Evolutionary conservation across 2,329 filamentous ascomycete genomes (phyloP).

Genomic region (Emergomyces africanus): DNA sequence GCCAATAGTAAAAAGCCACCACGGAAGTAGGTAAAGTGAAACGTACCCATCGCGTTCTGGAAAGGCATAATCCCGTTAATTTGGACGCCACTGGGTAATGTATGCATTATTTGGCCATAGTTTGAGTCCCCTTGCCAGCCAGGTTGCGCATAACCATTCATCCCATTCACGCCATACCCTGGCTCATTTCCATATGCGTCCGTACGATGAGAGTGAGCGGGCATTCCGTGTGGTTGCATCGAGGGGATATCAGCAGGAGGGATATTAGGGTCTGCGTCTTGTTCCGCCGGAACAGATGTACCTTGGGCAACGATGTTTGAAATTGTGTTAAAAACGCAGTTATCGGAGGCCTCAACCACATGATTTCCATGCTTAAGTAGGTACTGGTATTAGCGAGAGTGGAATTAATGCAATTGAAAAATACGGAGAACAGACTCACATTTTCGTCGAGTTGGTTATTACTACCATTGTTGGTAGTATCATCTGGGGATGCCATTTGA

Average conservation of each 20-base stretch:
- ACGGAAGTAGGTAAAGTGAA: too few species aligned
- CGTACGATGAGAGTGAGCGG: conserved; percentile 11
- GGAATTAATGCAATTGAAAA: not conserved
- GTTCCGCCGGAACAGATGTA: not conserved
- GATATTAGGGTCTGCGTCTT: not conserved
- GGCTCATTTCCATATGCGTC: conserved; percentile 16
- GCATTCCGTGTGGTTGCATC: not conserved
- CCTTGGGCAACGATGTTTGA: not conserved
- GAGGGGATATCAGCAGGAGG: not conserved
- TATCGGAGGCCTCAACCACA: not conserved
- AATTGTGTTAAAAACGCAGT: not conserved
- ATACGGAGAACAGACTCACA: not conserved
- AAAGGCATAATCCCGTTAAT: conserved; percentile 39
- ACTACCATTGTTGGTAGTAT: not conserved
- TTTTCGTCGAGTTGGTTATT: not conserved
- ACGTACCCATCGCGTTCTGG: conserved; percentile 82
- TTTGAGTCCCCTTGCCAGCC: conserved; percentile 49
- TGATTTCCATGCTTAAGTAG: not conserved
- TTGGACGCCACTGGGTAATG: conserved; percentile 38
- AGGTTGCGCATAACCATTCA: conserved; percentile 44
- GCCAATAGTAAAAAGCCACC: not conserved
- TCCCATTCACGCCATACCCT: conserved; percentile 32
- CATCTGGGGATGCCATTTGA: not conserved
- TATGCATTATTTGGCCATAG: conserved; percentile 62
- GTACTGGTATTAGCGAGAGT: not conserved